Base-by-base conservation (phyloP, 441 rosid genomes). In the Croton laevigatus region DNA sequence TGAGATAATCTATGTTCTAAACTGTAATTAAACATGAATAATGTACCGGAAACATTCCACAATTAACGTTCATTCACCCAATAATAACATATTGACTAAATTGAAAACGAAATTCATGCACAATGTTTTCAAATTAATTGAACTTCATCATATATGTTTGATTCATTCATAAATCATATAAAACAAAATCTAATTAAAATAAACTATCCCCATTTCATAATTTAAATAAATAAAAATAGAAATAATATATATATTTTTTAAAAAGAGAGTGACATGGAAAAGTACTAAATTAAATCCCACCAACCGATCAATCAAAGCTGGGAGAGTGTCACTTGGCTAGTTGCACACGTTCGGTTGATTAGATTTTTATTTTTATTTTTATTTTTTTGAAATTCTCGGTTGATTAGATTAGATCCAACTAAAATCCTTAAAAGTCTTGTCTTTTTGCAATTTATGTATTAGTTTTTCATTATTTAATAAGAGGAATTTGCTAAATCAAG, bases 321-420 rank as follows among this genome's bases (percentile, higher is more conserved):
- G 40, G 20, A 52, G 27, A 38, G 36, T 38, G 61, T 66, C 20
- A 53, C 59, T 34, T 13, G n/a, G 70, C 71, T 34, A 14, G 13
- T 38, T 54, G 71, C 71, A 55, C 62, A 68, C 62, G 62, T 68
- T 51, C 34, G 71, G 71, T 17, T 54, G n/a, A n/a, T n/a, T n/a
- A n/a, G n/a, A n/a, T n/a, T n/a, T n/a, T n/a, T n/a, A n/a, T n/a
- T n/a, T n/a, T n/a, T n/a, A n/a, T n/a, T n/a, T n/a, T n/a, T n/a
- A n/a, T n/a, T n/a, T n/a, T n/a, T n/a, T n/a, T n/a, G n/a, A n/a
- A n/a, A n/a, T n/a, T n/a, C n/a, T n/a, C 2, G 32, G 32, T 27
- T 27, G 32, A 27, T 27, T 27, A 27, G 23, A 42, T 38, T 16
- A 65, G 17, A 34, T 8, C 68, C 68, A 3, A 49, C 22, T 32